These are phyloP conservation scores for Lentithecium fluviatile DNA, from an alignment of 495 filamentous ascomycete genomes.

Conservation along the genomic window DNA sequence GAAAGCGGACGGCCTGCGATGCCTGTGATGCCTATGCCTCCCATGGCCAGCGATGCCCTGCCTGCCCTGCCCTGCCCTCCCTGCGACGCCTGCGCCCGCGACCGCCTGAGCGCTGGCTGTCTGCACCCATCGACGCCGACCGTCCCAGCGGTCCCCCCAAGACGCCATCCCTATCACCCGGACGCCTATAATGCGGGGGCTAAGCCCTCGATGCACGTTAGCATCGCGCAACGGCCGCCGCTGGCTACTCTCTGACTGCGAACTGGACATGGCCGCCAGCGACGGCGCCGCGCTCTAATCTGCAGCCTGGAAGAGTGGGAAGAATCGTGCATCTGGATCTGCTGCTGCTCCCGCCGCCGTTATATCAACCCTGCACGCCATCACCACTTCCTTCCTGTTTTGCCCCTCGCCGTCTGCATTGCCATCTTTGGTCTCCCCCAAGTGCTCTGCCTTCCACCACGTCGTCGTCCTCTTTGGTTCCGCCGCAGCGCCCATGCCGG, in stretches of 20 bases:
- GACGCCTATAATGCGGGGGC: slow-evolving; percentile 30
- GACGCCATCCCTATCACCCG: slow-evolving; percentile 35
- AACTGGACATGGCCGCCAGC: background rate
- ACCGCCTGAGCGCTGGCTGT: background rate
- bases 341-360: background rate
- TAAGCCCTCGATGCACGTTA: slow-evolving; percentile 26
- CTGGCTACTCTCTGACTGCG: background rate
- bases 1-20: no score
- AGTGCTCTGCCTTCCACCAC: background rate
- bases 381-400: slow-evolving; percentile 6
- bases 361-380: background rate
- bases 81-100: background rate
- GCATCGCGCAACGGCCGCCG: slow-evolving; percentile 9
- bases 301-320: slow-evolving; percentile 18
- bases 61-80: no score
- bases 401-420: background rate
- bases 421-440: background rate
- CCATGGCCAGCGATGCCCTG: no score
- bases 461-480: background rate
- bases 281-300: slow-evolving; percentile 16
- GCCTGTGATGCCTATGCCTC: no score
- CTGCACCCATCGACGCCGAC: background rate
- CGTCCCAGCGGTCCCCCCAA: slow-evolving; percentile 23
- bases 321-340: slow-evolving; percentile 11
- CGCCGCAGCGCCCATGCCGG: slow-evolving; percentile 7